These are phyloP conservation scores for Actinidia arguta DNA, from an alignment of 179 eudicot species.

Conservation along the genomic window DNA sequence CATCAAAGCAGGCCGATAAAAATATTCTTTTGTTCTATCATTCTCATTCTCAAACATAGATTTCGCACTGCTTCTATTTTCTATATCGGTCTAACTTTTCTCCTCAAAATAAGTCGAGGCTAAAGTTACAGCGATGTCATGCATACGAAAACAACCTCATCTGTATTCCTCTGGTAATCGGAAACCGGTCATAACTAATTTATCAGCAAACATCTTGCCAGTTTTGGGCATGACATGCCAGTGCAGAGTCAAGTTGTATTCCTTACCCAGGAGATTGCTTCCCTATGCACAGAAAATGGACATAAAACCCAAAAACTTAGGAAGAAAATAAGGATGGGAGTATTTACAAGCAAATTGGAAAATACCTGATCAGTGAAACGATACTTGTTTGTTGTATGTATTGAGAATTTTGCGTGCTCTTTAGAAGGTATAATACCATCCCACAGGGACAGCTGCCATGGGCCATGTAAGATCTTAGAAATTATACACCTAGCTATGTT, in stretches of 20 bases:
- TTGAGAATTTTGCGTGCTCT: constrained; percentile 71
- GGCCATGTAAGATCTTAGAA: background rate
- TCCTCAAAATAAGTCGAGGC: constrained; percentile 7
- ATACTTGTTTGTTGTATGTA: constrained; percentile 82
- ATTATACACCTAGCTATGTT: background rate
- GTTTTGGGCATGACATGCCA: constrained; percentile 99
- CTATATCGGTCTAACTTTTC: too few species aligned
- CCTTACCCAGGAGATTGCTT: constrained; percentile 80
- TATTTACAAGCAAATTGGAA: background rate
- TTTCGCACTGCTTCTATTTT: too few species aligned
- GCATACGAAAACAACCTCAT: constrained; percentile 29
- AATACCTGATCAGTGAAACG: constrained; percentile 75
- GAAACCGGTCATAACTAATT: constrained; percentile 77
- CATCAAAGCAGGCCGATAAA: too few species aligned
- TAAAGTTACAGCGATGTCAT: background rate
- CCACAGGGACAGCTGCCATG: constrained; percentile 80
- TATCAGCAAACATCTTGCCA: constrained; percentile 94
- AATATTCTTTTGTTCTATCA: too few species aligned
- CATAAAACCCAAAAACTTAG: background rate
- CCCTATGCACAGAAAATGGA: constrained; percentile 51
- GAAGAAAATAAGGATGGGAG: background rate
- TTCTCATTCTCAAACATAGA: too few species aligned
- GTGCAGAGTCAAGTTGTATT: constrained; percentile 91
- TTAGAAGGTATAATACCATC: constrained; percentile 82
- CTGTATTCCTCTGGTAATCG: constrained; percentile 75